phyloP scores from a whole-genome alignment of 805 yeast species.

The Kazachstania taianensis region DNA sequence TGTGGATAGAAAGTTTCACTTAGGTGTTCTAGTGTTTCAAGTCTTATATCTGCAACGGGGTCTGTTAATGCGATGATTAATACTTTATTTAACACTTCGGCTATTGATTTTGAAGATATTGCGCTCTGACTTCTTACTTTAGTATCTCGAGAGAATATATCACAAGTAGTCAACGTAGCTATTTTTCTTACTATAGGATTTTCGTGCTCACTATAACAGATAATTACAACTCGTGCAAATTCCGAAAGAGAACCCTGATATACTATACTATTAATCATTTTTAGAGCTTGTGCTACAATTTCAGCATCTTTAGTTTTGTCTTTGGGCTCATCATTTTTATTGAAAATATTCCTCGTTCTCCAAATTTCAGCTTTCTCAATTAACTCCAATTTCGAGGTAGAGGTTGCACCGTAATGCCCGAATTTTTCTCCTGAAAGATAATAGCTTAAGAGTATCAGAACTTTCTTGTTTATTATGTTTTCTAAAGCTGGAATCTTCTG shows the following conservation, averaged over 20 bases:
- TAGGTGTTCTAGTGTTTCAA: slow-evolving; percentile 65
- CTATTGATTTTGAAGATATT: slow-evolving; percentile 65
- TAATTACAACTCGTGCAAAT: slow-evolving; percentile 74
- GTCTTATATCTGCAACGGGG: slow-evolving; percentile 73
- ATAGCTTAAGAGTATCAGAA: slow-evolving; percentile 60
- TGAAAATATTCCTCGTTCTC: slow-evolving; percentile 60
- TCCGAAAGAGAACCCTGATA: slow-evolving; percentile 74
- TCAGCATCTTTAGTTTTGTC: slow-evolving; percentile 38
- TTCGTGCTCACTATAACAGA: slow-evolving; percentile 75
- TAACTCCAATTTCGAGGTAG: slow-evolving; percentile 54
- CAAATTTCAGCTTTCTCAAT: slow-evolving; percentile 63
- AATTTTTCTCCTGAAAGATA: slow-evolving; percentile 76
- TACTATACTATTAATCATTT: slow-evolving; percentile 64
- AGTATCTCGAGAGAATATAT: slow-evolving; percentile 65
- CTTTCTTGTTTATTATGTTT: slow-evolving; percentile 56
- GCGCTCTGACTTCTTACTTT: slow-evolving; percentile 50
- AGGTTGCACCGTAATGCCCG: slow-evolving; percentile 64
- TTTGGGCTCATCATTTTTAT: slow-evolving; percentile 47
- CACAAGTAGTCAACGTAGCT: slow-evolving; percentile 78
- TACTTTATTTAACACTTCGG: slow-evolving; percentile 73
- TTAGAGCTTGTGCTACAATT: slow-evolving; percentile 66
- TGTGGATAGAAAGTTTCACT: slow-evolving; percentile 81
- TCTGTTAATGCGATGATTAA: slow-evolving; percentile 81
- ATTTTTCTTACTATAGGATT: slow-evolving; percentile 69
- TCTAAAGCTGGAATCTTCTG: slow-evolving; percentile 72